phyloP scores from a whole-genome alignment of 345 rosid genomes.

The Sisymbrium altissimum region DNA sequence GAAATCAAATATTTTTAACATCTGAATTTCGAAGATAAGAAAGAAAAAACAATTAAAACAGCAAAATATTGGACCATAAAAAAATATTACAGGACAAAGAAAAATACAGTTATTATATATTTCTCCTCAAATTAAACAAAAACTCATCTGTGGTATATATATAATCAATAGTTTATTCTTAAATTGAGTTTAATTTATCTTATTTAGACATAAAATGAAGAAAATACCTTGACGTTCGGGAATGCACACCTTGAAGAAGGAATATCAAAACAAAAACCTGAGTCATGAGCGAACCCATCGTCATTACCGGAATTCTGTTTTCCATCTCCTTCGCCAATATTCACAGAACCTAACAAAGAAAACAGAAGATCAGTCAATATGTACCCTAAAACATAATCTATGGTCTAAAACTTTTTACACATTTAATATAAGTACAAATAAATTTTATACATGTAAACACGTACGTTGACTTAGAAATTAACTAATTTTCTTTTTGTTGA shows the following conservation, averaged over 20 bases:
- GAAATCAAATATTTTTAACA: not conserved
- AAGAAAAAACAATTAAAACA: not conserved
- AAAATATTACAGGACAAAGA: not conserved
- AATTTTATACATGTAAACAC: not conserved
- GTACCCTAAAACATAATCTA: not conserved
- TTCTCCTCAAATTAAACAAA: no score
- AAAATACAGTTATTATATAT: not conserved
- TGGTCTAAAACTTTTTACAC: not conserved
- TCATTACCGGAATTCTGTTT: not conserved
- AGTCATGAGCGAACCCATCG: constrained; percentile 6
- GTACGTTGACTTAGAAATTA: not conserved
- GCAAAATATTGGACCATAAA: not conserved
- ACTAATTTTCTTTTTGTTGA: not conserved
- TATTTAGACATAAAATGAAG: not conserved
- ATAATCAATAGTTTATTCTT: no score
- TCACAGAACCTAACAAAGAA: no score
- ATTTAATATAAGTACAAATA: not conserved
- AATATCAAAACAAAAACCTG: constrained; percentile 9
- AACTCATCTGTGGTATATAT: no score
- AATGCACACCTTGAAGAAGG: constrained; percentile 24
- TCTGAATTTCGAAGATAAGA: not conserved
- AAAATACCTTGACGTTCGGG: constrained; percentile 1
- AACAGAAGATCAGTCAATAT: no score
- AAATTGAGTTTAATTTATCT: not conserved
- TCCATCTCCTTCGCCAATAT: not conserved